Evolutionary conservation across 768 basidiomycete species (phyloP), one percentile per base, ranked within the genome.

Genomic region (Hysterangium stoloniferum): DNA sequence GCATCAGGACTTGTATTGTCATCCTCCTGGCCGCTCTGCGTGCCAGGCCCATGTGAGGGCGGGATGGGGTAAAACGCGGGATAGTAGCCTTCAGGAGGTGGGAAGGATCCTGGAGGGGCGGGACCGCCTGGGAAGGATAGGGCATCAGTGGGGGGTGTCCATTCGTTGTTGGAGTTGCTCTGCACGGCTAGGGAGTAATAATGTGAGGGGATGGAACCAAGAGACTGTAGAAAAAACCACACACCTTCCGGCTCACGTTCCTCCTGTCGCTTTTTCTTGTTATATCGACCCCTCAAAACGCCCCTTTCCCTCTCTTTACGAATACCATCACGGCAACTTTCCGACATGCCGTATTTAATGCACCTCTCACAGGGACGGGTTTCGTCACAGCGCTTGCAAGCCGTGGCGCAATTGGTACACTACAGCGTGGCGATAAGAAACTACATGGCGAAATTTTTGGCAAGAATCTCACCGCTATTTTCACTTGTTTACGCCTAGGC

Each of bases 301-400:
- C 76, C 76, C 43, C 75, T 77, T 58, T 81, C 79, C 51, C 82
- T 71, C 62, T 82, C 81, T 60, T 84, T 84, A 54, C 82, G 68
- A 15, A 73, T 66, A 1, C 80, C 79, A 56, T 84, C 80, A 2
- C 72, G 56, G 56, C 81, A 84, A 17, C 70, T 64, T 24, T 74
- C 69, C 11, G 72, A 71, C 29, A 81, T 68, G 3, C 78, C 79
- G 57, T 82, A 82, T 61, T 81, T 82, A 53, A 74, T 59, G 56
- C 81, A 84, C 25, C 81, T 73, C 48, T 76, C 74, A 62, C 81
- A 84, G 2, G 81, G 81, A 40, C 81, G 76, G 4, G 66, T 64
- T 31, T 78, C 77, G 56, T 78, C 76, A 45, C 76, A 78, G 19
- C 77, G 72, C 61, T 78, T 78, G 61, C 76, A 78, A 7, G 76